Percentiles rank a stretch among this genome's conserved stretches.
phyloP scores from a whole-genome alignment of 176 grass and related monocot species.

The Poa annua region DNA sequence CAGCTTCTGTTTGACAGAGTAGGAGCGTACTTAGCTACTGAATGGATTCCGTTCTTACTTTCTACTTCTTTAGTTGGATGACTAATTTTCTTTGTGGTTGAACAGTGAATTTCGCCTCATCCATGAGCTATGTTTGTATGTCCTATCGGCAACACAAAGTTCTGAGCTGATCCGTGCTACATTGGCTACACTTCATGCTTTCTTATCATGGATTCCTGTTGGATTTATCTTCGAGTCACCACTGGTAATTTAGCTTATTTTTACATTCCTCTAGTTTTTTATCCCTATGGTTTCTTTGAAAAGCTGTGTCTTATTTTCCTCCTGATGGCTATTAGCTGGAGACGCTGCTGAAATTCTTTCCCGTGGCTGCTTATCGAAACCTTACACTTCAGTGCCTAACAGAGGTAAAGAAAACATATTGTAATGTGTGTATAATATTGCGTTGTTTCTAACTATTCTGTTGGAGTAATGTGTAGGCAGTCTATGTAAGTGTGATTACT shows the following conservation, averaged over 20 bases:
- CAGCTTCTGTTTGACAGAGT: background rate
- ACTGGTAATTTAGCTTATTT: conserved; percentile 57
- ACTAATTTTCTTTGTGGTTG: conserved; percentile 33
- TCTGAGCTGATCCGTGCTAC: conserved; percentile 93
- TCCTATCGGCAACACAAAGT: conserved; percentile 93
- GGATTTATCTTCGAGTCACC: conserved; percentile 98
- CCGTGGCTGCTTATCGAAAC: conserved; percentile 84
- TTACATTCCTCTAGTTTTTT: conserved; percentile 13
- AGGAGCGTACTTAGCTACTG: background rate
- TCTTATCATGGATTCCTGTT: conserved; percentile 98
- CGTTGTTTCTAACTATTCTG: conserved; percentile 1
- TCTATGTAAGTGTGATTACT: background rate
- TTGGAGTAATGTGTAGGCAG: background rate
- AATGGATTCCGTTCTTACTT: background rate
- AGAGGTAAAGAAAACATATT: conserved; percentile 60
- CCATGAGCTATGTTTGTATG: conserved; percentile 98
- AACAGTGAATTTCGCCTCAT: conserved; percentile 96
- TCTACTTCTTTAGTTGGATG: conserved; percentile 5
- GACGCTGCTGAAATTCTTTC: conserved; percentile 93
- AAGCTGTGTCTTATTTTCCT: conserved; percentile 22
- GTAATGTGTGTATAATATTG: background rate
- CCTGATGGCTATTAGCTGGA: conserved; percentile 73
- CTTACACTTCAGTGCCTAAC: conserved; percentile 98
- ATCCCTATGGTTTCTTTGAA: conserved; percentile 10
- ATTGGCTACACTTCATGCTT: conserved; percentile 96